Evolutionary conservation across 345 rosid species (phyloP).

Genomic region (Eucalyptus pauciflora): DNA sequence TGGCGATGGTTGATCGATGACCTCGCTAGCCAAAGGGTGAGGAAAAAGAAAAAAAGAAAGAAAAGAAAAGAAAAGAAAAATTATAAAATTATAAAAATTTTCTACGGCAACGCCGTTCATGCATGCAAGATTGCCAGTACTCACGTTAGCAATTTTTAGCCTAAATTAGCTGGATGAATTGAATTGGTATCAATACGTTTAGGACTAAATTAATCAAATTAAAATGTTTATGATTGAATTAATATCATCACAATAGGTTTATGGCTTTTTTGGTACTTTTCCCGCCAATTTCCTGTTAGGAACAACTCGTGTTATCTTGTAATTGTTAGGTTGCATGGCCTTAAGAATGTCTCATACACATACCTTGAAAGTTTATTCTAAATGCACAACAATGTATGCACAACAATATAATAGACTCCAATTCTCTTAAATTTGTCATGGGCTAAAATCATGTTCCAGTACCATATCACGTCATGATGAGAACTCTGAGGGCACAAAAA

Average conservation of each 20-base stretch:
- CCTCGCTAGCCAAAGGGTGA: neutral
- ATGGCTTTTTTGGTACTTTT: too few relatives aligned
- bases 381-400: neutral
- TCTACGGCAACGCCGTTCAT: rapidly evolving
- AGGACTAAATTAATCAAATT: rapidly evolving
- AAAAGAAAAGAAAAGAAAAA: too few relatives aligned
- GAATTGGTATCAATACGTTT: rapidly evolving
- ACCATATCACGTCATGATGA: neutral
- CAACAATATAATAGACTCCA: neutral
- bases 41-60: too few relatives aligned
- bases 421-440: neutral
- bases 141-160: too few relatives aligned
- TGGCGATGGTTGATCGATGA: rapidly evolving
- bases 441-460: neutral
- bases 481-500: neutral
- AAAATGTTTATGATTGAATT: rapidly evolving
- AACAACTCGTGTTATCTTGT: neutral
- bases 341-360: neutral
- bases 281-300: rapidly evolving
- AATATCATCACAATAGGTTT: rapidly evolving
- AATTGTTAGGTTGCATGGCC: neutral
- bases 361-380: neutral
- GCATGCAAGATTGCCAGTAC: rapidly evolving
- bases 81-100: too few relatives aligned
- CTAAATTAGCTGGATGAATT: too few relatives aligned